These are phyloP conservation scores for Sugiyamaella mastotermitis DNA, from an alignment of 805 yeast species.

Conservation along the genomic window DNA sequence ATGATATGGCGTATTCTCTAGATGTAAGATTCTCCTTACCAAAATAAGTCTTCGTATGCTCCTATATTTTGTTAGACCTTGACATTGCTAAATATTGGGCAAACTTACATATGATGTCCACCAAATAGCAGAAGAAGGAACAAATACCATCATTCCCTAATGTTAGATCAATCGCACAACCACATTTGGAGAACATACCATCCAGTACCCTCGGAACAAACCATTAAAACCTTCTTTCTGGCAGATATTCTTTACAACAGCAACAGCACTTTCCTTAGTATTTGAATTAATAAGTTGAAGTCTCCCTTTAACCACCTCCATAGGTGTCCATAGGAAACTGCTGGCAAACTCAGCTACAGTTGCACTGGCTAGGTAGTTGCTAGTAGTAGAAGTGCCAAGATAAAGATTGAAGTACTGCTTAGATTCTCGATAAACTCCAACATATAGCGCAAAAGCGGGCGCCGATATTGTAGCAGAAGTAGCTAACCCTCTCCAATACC, in stretches of 20 bases:
- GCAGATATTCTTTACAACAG: slow-evolving; percentile 20
- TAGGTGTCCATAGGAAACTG: slow-evolving; percentile 38
- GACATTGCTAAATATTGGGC: not conserved
- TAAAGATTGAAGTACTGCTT: slow-evolving; percentile 30
- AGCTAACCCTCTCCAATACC: slow-evolving; percentile 36
- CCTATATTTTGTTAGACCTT: slow-evolving; percentile 1
- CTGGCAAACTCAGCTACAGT: slow-evolving; percentile 34
- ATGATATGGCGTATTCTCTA: slow-evolving; percentile 26
- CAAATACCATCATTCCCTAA: slow-evolving; percentile 16
- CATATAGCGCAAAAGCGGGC: slow-evolving; percentile 37
- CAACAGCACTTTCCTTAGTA: slow-evolving; percentile 10
- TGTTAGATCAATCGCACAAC: not conserved
- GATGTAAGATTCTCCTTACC: not conserved
- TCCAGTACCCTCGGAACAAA: slow-evolving; percentile 19
- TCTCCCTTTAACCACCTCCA: slow-evolving; percentile 39
- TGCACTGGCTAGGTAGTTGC: slow-evolving; percentile 33
- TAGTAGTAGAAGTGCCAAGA: slow-evolving; percentile 30
- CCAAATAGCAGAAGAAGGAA: slow-evolving; percentile 21
- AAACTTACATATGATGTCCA: slow-evolving; percentile 21
- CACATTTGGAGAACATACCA: slow-evolving; percentile 8
- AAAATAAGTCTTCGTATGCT: slow-evolving; percentile 7
- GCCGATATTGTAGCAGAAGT: slow-evolving; percentile 35
- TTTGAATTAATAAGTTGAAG: slow-evolving; percentile 30
- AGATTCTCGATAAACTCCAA: slow-evolving; percentile 34
- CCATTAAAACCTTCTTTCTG: slow-evolving; percentile 15